Evolutionary conservation across 1,284 basidiomycete genomes (phyloP), one percentile per base, ranked within the genome.

Genomic region (Malassezia nana): DNA sequence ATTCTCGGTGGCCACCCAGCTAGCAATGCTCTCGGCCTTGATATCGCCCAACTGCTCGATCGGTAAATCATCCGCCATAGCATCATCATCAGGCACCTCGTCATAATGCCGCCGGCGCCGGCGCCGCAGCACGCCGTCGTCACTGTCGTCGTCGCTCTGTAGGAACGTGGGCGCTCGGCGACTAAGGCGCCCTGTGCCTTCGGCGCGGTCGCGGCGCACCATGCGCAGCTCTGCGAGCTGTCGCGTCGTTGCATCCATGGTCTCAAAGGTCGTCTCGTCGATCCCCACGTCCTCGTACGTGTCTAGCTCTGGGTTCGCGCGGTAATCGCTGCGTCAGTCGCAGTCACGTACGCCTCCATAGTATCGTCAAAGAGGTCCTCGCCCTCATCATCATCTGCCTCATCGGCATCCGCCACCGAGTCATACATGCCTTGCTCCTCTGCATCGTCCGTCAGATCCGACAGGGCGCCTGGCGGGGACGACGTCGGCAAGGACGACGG

Each of bases 21-120:
- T 90, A 7, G 87, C 86, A 50, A 98, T 89, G 16, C 89, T 90
- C 67, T 91, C 88, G 28, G 91, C 88, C 74, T 96, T 96, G 79
- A 98, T 88, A 69, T 99, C 92, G 60, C 87, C 88, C 12, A 99
- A 79, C 77, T 99, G 90, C 73, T 98, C 92, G 42, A 95, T 76
- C 0, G 91, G 89, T 53, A 99, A 79, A 75, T 95, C 91, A 83
- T 95, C 64, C 7, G 38, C 76, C 74, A 45, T 75, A 75, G 41
- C 77, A 52, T 82, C 78, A 42, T 82, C 83, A 33, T 84, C 84
- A 43, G 74, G 74, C 16, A 67, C 70, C 59, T 79, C 78, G 50
- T 79, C 78, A 56, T 78, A 77, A 51, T 76, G 68, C 26, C 75
- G 63, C 7, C 74, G 60, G 28, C 76, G 64, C 24, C 76, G 58